These are phyloP conservation scores for Saccharomycopsis sp. DNA, from an alignment of 805 yeast genomes.

Conservation along the genomic window DNA sequence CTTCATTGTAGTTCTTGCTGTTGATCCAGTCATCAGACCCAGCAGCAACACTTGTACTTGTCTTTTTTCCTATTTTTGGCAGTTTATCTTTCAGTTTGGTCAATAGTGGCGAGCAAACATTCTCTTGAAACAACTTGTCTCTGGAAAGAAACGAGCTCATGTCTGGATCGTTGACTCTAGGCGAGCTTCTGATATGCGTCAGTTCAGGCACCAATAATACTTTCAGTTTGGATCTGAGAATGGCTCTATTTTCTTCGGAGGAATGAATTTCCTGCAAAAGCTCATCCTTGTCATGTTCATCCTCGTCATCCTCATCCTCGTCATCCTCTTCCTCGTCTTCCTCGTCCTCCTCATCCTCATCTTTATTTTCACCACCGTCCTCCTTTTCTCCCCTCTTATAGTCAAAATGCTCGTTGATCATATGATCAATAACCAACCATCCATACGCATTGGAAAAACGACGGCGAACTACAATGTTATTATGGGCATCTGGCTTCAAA, in stretches of 20 bases:
- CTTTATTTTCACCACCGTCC: neutral
- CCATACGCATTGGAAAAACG: conserved; percentile 77
- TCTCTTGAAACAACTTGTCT: neutral
- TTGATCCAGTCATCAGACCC: conserved; percentile 18
- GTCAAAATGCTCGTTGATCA: conserved; percentile 55
- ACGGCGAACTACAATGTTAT: conserved; percentile 65
- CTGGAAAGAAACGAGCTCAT: neutral
- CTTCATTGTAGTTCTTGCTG: conserved; percentile 20
- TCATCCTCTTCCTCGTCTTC: neutral
- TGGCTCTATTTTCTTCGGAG: neutral
- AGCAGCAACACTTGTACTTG: neutral
- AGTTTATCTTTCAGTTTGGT: neutral
- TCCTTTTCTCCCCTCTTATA: conserved; percentile 9
- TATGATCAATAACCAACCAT: conserved; percentile 73
- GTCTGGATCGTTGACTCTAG: neutral
- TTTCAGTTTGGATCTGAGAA: neutral
- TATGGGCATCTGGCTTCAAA: conserved; percentile 69
- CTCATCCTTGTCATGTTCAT: conserved; percentile 7
- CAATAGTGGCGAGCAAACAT: neutral
- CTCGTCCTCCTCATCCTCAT: neutral
- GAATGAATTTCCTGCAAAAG: neutral
- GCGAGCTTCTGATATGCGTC: neutral
- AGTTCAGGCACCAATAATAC: neutral
- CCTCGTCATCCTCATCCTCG: conserved; percentile 4
- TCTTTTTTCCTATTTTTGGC: neutral